Percentiles rank a stretch among this genome's conserved stretches.
Evolutionary conservation across 306 rosid genomes (phyloP).

Genomic region (Sesbania bispinosa): DNA sequence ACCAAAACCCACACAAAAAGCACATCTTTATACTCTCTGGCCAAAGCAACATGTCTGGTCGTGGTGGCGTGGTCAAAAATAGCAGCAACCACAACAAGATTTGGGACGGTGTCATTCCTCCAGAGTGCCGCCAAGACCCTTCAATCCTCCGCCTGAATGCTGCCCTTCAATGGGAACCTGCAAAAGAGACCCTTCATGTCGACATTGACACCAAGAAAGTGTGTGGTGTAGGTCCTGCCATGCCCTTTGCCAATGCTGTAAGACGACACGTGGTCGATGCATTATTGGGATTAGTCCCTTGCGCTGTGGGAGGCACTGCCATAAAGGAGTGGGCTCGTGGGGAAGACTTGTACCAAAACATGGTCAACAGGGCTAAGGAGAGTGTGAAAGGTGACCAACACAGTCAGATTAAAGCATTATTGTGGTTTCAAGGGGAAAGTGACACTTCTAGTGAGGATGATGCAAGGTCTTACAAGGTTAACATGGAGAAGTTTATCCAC

Average conservation of each 20-base stretch:
- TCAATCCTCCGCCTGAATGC: constrained; percentile 59
- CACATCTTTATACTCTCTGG: constrained; percentile 84
- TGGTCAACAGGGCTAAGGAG: constrained; percentile 60
- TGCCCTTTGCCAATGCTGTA: constrained; percentile 61
- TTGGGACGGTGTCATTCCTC: constrained; percentile 77
- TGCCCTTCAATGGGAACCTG: constrained; percentile 58
- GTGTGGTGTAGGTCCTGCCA: constrained; percentile 82
- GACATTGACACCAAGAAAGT: constrained; percentile 65
- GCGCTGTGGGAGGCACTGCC: constrained; percentile 87
- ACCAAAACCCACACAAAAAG: constrained; percentile 25
- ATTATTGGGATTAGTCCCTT: constrained; percentile 70
- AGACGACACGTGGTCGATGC: constrained; percentile 27
- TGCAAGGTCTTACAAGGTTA: constrained; percentile 53
- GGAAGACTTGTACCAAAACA: constrained; percentile 57
- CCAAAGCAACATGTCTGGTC: constrained; percentile 93
- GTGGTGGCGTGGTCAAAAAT: constrained; percentile 57
- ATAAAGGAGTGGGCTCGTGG: constrained; percentile 94
- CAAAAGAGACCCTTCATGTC: constrained; percentile 68
- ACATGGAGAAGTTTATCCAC: constrained; percentile 60
- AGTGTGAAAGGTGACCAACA: constrained; percentile 41
- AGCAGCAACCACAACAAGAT: constrained; percentile 4
- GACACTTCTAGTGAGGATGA: constrained; percentile 46
- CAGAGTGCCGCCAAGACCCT: constrained; percentile 48
- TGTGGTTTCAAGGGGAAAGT: constrained; percentile 94
- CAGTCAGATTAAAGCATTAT: constrained; percentile 48